phyloP scores from a whole-genome alignment of 2,329 filamentous ascomycete species.

The Ascochyta rabiei region DNA sequence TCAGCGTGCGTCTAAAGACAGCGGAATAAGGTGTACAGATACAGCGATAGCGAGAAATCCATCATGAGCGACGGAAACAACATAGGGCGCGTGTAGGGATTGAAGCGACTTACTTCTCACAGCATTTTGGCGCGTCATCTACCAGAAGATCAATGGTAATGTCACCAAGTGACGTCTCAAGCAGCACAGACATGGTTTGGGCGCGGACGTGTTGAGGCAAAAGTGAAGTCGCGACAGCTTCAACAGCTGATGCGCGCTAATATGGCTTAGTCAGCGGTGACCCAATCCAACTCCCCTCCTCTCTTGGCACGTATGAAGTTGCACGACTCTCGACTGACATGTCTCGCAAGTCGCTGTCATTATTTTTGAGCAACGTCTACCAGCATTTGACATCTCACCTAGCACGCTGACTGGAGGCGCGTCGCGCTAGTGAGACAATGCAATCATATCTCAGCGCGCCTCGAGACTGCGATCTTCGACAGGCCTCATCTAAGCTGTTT shows the following conservation, averaged over 20 bases:
- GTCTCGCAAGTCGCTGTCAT: constrained; percentile 21
- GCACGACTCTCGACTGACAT: constrained; percentile 8
- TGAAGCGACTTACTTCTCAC: constrained; percentile 79
- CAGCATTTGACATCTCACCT: background rate
- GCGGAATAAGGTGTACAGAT: constrained; percentile 29
- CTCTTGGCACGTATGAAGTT: background rate
- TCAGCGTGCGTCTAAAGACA: constrained; percentile 57
- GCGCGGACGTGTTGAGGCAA: constrained; percentile 17
- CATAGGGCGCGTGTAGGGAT: constrained; percentile 20
- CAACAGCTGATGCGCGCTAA: constrained; percentile 1
- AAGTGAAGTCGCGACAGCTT: constrained; percentile 9
- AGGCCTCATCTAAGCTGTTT: background rate
- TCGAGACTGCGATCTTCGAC: background rate
- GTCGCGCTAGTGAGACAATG: background rate
- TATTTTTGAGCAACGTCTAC: constrained; percentile 25
- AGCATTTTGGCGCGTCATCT: constrained; percentile 86
- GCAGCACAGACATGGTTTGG: constrained; percentile 79
- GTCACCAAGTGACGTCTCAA: constrained; percentile 92
- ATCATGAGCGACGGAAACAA: constrained; percentile 11
- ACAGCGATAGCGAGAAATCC: constrained; percentile 29
- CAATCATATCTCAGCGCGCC: background rate
- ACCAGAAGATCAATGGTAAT: constrained; percentile 92
- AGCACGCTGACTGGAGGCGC: background rate
- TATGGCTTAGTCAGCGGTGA: constrained; percentile 28
- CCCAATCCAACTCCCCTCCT: background rate